A percentile compares a stretch with the other conserved stretches of the same genome.
These are phyloP conservation scores for Zizania palustris DNA, from an alignment of 202 grass and related monocot species.

Conservation along the genomic window DNA sequence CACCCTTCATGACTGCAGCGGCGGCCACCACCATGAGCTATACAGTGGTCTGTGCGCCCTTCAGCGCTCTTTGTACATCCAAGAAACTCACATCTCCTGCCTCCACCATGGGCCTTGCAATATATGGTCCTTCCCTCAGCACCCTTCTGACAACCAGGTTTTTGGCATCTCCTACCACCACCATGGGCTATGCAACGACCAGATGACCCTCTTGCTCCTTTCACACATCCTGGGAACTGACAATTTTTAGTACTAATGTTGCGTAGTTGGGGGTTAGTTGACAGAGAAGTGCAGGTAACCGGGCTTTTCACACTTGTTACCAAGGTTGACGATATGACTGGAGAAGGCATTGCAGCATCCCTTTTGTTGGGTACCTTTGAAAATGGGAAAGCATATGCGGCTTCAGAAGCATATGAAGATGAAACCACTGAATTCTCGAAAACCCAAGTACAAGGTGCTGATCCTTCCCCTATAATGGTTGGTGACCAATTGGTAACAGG, in stretches of 20 bases:
- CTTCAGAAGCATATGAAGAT: slow-evolving; percentile 49
- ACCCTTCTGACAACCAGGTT: slow-evolving; percentile 75
- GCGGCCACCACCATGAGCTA: slow-evolving; percentile 79
- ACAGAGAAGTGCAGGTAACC: slow-evolving; percentile 53
- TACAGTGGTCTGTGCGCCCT: slow-evolving; percentile 88
- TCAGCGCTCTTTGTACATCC: slow-evolving; percentile 91
- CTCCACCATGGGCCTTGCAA: slow-evolving; percentile 95
- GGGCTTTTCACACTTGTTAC: slow-evolving; percentile 52
- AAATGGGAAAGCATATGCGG: slow-evolving; percentile 47
- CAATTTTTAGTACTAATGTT: slow-evolving; percentile 59
- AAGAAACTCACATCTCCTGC: slow-evolving; percentile 73
- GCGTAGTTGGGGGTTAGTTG: slow-evolving; percentile 40
- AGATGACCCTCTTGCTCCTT: slow-evolving; percentile 86
- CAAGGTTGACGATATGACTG: slow-evolving; percentile 49
- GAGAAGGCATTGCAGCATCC: slow-evolving; percentile 39
- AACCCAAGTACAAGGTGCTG: slow-evolving; percentile 48
- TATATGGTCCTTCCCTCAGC: slow-evolving; percentile 93
- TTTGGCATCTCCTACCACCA: slow-evolving; percentile 76
- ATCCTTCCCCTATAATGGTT: slow-evolving; percentile 39
- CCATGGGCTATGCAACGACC: slow-evolving; percentile 92
- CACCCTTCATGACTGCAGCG: slow-evolving; percentile 70
- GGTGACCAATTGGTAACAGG: slow-evolving; percentile 18
- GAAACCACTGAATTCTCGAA: slow-evolving; percentile 48
- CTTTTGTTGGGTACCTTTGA: slow-evolving; percentile 31
- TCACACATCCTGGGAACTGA: slow-evolving; percentile 78